Base-by-base conservation (phyloP, 1,139 yeast genomes). In the Yarrowia galli region DNA sequence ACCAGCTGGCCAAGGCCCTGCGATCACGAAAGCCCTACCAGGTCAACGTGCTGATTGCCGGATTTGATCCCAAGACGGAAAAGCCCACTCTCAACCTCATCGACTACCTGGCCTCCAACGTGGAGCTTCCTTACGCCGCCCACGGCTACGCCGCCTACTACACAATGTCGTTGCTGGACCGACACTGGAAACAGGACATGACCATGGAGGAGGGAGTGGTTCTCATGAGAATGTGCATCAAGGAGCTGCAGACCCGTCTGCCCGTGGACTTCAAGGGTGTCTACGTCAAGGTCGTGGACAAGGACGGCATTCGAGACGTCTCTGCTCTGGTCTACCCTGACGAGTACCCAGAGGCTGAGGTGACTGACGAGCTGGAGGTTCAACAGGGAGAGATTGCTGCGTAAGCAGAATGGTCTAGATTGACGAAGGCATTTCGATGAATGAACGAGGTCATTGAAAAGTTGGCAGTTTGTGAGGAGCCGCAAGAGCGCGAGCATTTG, bases 131-230 rank as follows among this genome's bases (percentile, higher is more conserved):
- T 23, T 95, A 96, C 76, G 98, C 97, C 15, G 97, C 97, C 2
- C 97, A 92, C 76, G 99, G 99, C 2, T 95, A 96, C 75, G 97
- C 99, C 43, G 97, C 96, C 2, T 96, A 92, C 79, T 95, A 95
- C 79, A 88, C 97, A 58, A 85, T 92, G 77, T 91, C 99, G 4
- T 82, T 95, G 71, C 84, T 96, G 74, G 99, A 95, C 80, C 92
- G 89, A 74, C 97, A 93, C 79, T 92, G 93, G 79, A 85, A 89
- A 76, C 85, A 88, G 63, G 96, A 88, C 73, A 86, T 93, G 88
- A 82, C 85, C 13, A 79, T 86, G 60, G 92, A 88, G 42, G 96
- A 92, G 70, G 99, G 98, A 0, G 76, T 95, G 71, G 83, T 87
- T 67, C 84, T 95, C 74, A 84, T 93, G 77, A 83, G 86, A 71